Evolutionary conservation across 1,139 yeast genomes (phyloP), one percentile per base, ranked within the genome.

Genomic region (Suhomyces yuchorum): DNA sequence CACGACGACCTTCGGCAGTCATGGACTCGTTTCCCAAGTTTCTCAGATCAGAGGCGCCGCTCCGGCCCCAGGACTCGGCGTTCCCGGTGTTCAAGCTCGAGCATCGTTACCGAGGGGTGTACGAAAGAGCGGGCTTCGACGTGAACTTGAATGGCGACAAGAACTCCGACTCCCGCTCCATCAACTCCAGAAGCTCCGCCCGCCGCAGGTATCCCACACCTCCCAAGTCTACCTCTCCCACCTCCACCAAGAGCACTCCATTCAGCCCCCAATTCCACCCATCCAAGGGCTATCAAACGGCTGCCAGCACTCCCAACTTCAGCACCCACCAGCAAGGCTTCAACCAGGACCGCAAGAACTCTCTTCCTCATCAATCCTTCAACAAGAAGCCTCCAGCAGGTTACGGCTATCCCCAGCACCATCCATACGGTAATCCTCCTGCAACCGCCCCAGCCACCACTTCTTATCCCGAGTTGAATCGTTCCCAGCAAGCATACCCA

Each of bases 61-160:
- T 71, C 32, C 58, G 65, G 49, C 56, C 67, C 38, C 65, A 65
- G 49, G 74, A 72, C 48, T 56, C 77, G 30, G 76, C 87, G 1
- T 83, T 83, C 55, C 88, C 88, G n/a, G 80, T 83, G 0, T 67
- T 83, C 55, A 81, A 80, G 52, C 71, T 78, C 1, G 78, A 77
- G 40, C 81, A 76, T 44, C 67, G 80, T 35, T 82, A 81, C 60
- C 73, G 72, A 55, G 84, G 86, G 1, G 87, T 82, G 4, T 77
- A 82, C 54, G 87, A 83, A 61, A 65, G 87, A 55, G 87, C 87
- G 0, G 88, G 88, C 0, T 83, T 83, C 55, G 87, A 82, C 40
- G 80, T 81, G 30, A 71, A 71, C 53, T 58, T 60, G 49, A 40
- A 37, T 38, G 47, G 42, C 34, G 37, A 28, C 20, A 18, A 48